Percentiles rank a stretch among this genome's conserved stretches.
Conservation (phyloP, 768 basidiomycete species). For the Gloeopeniophorella convolvens region DNA sequence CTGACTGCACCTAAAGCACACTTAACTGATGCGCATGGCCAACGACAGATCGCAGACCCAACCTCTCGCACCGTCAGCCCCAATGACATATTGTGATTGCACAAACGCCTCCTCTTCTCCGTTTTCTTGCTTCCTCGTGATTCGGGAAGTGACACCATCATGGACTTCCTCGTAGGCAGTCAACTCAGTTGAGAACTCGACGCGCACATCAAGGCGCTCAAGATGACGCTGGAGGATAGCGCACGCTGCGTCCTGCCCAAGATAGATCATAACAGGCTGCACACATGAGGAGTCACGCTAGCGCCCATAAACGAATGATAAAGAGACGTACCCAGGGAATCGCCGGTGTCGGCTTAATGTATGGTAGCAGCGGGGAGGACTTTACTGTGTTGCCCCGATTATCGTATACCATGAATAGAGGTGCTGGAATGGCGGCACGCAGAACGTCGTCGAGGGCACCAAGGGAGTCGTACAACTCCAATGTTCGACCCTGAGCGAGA, state of each 20-base stretch:
- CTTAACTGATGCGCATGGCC: neutral
- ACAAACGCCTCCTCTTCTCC: neutral
- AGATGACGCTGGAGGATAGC: neutral
- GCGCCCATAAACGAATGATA: too few species aligned
- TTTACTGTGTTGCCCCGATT: neutral
- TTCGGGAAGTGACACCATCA: neutral
- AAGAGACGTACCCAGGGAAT: neutral
- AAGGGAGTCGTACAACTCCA: slow-evolving; percentile 3
- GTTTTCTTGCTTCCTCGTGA: too few species aligned
- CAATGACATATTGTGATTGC: neutral
- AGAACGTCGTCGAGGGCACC: neutral
- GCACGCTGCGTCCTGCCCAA: slow-evolving; percentile 1
- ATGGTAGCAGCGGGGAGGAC: neutral
- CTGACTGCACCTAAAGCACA: neutral
- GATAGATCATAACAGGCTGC: neutral
- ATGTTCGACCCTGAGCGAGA: slow-evolving; percentile 1
- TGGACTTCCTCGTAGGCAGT: neutral
- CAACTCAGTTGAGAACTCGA: neutral
- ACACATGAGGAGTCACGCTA: too few species aligned
- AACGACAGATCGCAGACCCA: neutral
- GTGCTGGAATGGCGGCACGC: neutral
- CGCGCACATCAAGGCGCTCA: neutral
- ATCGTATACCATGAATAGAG: neutral
- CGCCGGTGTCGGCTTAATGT: neutral
- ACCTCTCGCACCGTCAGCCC: slow-evolving; percentile 13